Evolutionary conservation across 352 stramenopile genomes (phyloP), one percentile per base, ranked within the genome.

Genomic region (Phytophthora citrophthora): DNA sequence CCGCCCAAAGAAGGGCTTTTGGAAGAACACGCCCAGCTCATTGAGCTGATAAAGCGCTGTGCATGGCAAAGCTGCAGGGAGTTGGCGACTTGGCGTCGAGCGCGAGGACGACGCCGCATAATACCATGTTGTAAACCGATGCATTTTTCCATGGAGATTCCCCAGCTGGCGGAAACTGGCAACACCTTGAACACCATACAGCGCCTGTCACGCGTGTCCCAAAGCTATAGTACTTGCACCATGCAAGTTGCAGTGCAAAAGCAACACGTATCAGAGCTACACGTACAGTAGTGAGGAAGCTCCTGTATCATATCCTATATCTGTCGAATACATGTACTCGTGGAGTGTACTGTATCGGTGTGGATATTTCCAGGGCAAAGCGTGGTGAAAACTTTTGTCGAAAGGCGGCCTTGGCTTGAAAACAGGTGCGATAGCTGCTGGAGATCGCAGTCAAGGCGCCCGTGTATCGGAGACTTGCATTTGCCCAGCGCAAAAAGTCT

Each of bases 381-480:
- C 60, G 18, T n/a, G 3, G 43, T 56, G 60, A 64, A 69, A 64
- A 64, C 53, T 63, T 64, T 63, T 16, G 29, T 66, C 47, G 54
- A 64, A 44, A 73, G 62, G 62, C 60, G 59, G 36, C 18, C 24
- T 38, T 51, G 44, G 46, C 58, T 46, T 24, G 59, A 70, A 74
- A 75, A 67, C 61, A 76, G 40, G 55, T 76, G 64, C 57, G 63
- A 75, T 75, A 60, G 60, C 38, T 60, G 55, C 29, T 34, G 54
- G 53, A 60, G 43, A 54, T 62, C 23, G 24, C 40, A 34, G 12
- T 34, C 8, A 34, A 34, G 9, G 8, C 3, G 8, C 29, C 15
- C 27, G 15, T 50, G 12, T 48, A 59, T 38, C 38, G 44, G 34
- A 61, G 41, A 39, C 44, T 40, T 34, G 55, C 29, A 40, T 20